Percentiles rank a stretch among this genome's conserved stretches.
These are phyloP conservation scores for Agrocybe praecox DNA, from an alignment of 768 basidiomycete genomes.

Conservation along the genomic window DNA sequence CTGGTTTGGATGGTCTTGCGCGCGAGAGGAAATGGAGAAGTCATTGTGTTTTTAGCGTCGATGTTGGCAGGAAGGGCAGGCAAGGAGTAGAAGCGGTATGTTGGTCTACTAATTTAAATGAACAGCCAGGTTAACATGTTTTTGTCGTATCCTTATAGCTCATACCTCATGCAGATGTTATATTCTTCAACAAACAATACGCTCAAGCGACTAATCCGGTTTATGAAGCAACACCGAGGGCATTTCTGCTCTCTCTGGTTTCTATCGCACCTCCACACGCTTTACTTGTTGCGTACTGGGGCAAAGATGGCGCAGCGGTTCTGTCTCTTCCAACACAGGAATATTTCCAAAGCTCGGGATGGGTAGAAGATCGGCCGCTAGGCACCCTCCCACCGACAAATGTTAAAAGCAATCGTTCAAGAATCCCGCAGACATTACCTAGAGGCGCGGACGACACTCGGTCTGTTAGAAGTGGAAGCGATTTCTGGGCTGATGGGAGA, in stretches of 20 bases:
- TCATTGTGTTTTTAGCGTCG: slow-evolving; percentile 81
- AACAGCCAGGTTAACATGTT: slow-evolving; percentile 1
- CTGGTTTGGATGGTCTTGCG: slow-evolving; percentile 80
- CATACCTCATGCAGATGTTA: slow-evolving; percentile 78
- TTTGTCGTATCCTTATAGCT: slow-evolving; percentile 45
- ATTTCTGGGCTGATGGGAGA: slow-evolving; percentile 71
- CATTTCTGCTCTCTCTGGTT: slow-evolving; percentile 75
- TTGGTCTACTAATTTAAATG: slow-evolving; percentile 11
- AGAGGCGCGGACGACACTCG: slow-evolving; percentile 33
- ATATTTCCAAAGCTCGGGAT: slow-evolving; percentile 85
- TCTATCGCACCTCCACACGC: slow-evolving; percentile 72
- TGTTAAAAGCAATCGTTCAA: slow-evolving; percentile 10
- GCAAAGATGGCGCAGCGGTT: slow-evolving; percentile 76
- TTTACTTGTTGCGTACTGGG: slow-evolving; percentile 82
- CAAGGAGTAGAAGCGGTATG: slow-evolving; percentile 82
- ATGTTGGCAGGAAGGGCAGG: slow-evolving; percentile 71
- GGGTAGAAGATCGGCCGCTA: slow-evolving; percentile 59
- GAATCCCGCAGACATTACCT: slow-evolving; percentile 15
- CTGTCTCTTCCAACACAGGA: slow-evolving; percentile 82
- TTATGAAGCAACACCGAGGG: slow-evolving; percentile 67
- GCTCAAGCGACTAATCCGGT: slow-evolving; percentile 62
- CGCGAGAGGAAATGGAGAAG: slow-evolving; percentile 83
- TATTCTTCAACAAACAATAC: slow-evolving; percentile 79
- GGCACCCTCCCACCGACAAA: slow-evolving; percentile 19
- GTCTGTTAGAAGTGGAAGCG: slow-evolving; percentile 69